Base-by-base conservation (phyloP, 225 moss, liverwort and hornwort genomes). In the Takakia lepidozioides region DNA sequence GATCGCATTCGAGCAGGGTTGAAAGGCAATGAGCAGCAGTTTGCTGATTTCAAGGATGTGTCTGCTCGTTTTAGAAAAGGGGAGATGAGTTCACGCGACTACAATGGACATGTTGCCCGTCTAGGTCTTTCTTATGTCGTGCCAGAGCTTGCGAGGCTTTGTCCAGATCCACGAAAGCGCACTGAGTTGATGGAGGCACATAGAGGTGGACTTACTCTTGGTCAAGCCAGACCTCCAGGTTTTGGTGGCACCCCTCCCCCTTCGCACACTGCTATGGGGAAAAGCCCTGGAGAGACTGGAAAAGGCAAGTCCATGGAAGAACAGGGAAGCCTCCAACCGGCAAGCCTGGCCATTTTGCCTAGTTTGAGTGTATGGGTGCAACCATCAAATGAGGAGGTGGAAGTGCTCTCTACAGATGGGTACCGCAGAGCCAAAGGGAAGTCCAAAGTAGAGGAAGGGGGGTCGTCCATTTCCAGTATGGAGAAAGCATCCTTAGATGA, bases 81-180 rank as follows among this genome's bases (percentile, higher is more conserved):
- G 48, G 98, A 75, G 46, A 91, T 98, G 84, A 74, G 44, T 34
- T 78, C 91, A 5, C 48, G 72, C 55, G 83, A 87, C 46, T 98
- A 91, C 47, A 73, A 83, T 38, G 64, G 43, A 36, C 85, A 83
- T 32, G 85, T 98, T 27, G 60, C 69, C 30, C 70, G 83, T 34
- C 76, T 98, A 15, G 98, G 98, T 10, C 78, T 98, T 40, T 81
- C 81, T 1, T 59, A 74, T 49, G 65, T 98, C 43, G 98, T 87
- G 41, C 87, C 87, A 58, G 91, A 98, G 58, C 82, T 98, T 57
- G 91, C 87, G 25, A 83, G 91, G 57, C 91, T 98, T 46, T 91
- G 87, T 70, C 98, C 98, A 45, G 98, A 98, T 69, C 87, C 71
- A 69, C 65, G 39, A 11, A 91, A 91, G 54, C 65, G 87, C 5